phyloP scores from a whole-genome alignment of 306 rosid species.

The Arachis stenosperma region DNA sequence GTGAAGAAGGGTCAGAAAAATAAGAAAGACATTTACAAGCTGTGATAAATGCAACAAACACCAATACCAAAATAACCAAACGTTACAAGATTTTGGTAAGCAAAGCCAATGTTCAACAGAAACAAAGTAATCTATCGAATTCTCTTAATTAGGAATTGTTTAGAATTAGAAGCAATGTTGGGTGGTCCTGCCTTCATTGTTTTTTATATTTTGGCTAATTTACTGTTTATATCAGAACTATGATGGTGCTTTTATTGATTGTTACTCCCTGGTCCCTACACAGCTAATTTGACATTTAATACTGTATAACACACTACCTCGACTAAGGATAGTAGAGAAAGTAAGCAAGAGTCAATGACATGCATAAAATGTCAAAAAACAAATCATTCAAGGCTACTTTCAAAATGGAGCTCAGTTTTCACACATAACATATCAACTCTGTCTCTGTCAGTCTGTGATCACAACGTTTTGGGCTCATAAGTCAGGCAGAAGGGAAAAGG shows the following conservation, averaged over 20 bases:
- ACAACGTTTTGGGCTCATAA: background rate
- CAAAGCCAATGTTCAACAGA: background rate
- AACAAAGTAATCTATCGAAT: background rate
- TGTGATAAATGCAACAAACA: background rate
- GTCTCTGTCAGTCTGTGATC: background rate
- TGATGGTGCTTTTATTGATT: background rate
- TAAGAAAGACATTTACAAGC: background rate
- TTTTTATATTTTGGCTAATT: too few species aligned
- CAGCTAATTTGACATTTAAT: background rate
- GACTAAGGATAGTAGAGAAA: background rate
- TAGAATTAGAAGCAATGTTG: background rate
- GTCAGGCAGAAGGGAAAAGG: background rate
- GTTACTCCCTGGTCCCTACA: background rate
- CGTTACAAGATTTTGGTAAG: background rate
- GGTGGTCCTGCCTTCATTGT: too few species aligned
- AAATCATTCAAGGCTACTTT: background rate
- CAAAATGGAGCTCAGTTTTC: background rate
- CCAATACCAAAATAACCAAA: background rate
- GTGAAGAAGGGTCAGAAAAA: slow-evolving; percentile 11
- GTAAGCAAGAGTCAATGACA: background rate
- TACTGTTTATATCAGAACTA: too few species aligned
- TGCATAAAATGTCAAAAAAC: background rate
- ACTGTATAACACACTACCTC: background rate
- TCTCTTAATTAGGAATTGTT: background rate
- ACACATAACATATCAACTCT: background rate